These are phyloP conservation scores for Amaranthus hypochondriacus DNA, from an alignment of 148 eudicot genomes.

Conservation along the genomic window DNA sequence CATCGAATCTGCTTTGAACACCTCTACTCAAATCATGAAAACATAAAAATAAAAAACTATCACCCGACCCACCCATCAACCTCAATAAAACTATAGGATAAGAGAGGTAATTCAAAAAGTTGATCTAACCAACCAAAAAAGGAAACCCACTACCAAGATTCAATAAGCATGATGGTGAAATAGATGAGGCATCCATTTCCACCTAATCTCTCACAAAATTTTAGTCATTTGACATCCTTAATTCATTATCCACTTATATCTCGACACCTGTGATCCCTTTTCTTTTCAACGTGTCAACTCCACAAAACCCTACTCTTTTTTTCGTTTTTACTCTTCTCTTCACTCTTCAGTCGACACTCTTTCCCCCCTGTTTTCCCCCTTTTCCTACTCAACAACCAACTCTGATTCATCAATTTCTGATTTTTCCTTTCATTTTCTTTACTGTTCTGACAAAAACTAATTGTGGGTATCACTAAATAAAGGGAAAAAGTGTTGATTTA, in stretches of 20 bases:
- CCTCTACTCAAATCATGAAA: too few species aligned
- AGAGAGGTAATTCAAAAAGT: too few species aligned
- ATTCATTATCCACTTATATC: constrained; percentile 23
- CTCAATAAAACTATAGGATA: too few species aligned
- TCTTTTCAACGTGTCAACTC: constrained; percentile 37
- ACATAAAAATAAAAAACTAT: too few species aligned
- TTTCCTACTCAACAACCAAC: not conserved
- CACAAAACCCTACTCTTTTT: constrained; percentile 21
- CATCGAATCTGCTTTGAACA: too few species aligned
- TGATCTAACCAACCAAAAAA: not conserved
- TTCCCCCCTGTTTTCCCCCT: constrained; percentile 1
- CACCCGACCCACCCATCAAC: too few species aligned
- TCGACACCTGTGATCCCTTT: constrained; percentile 34
- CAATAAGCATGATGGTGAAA: not conserved
- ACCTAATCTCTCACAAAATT: too few species aligned
- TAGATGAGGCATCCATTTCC: too few species aligned
- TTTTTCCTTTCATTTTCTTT: not conserved
- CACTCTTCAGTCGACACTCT: not conserved
- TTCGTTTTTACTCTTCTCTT: not conserved
- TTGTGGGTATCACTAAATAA: not conserved
- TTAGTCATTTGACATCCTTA: not conserved
- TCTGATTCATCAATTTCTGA: too few species aligned
- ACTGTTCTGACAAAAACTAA: too few species aligned
- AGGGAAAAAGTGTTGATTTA: not conserved
- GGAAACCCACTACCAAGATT: not conserved